Evolutionary conservation across 2,329 filamentous ascomycete species (phyloP), one percentile per base, ranked within the genome.

Genomic region (Fusarium camptoceras): DNA sequence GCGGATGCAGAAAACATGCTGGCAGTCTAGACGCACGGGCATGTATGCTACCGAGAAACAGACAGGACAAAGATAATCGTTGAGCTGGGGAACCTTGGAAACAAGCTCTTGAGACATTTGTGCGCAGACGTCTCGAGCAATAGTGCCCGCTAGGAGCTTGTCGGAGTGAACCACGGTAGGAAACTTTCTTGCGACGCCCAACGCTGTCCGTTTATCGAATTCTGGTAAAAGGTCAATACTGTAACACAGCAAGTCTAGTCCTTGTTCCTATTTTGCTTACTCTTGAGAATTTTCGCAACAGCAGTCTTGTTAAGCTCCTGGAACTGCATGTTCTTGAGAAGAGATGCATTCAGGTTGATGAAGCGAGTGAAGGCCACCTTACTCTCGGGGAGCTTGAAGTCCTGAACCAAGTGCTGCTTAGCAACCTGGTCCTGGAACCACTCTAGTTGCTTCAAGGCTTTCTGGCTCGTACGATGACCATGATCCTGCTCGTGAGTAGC

Each of bases 231-330:
- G 34, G 49, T 76, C 34, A 76, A 66, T 48, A 15, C 28, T 34
- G 20, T 15, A n/a, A 28, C 34, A 12, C n/a, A 20, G 12, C 15
- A 46, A 41, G 27, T 10, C 16, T 14, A 8, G 22, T 30, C n/a
- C 3, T 15, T 12, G 22, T 18, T 18, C 30, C 27, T 9, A 79
- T 15, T 27, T 28, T 12, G 79, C 86, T 67, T 78, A 92, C 91
- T 97, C 79, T 97, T 97, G 55, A 97, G 81, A 54, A 97, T 97
- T 79, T 97, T 97, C 34, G 83, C 83, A 74, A 96, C 88, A 2
- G 94, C 94, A 30, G 87, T 87, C 70, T 88, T 88, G 75, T 97
- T 97, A 70, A 97, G 89, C 76, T 96, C 93, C 75, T 94, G 92
- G 73, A 97, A 97, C 63, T 91, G 90, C 69, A 97, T 84, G 54